Evolutionary conservation across 345 rosid species (phyloP), one percentile per base, ranked within the genome.

Genomic region (Linum tenue): DNA sequence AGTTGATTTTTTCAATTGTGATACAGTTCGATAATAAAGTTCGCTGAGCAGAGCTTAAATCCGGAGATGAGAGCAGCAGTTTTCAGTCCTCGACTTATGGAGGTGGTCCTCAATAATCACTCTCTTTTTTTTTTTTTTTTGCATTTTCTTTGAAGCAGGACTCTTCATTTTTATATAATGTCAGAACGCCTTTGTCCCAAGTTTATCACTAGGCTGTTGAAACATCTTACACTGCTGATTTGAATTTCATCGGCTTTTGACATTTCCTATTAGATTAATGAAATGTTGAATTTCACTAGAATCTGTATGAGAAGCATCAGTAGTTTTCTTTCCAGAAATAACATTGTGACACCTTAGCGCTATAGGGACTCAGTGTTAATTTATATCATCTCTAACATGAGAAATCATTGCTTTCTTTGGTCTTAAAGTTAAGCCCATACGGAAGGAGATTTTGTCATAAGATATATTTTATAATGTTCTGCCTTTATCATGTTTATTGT

Each of bases 1-100:
- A 56, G 50, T 35, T 70, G 16, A 16, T 60, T 37, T 42, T 73
- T 77, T 51, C 71, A 64, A 64, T 62, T 50, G 53, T 74, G 56
- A 60, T 73, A 82, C 84, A 94, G 99, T 77, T 76, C 92, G 62
- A 82, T 94, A 69, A 77, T 94, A 67, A 85, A 79, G 61, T 94
- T 94, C 73, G 84, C 96, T 31, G 95, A 84, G 72, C 94, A 84
- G 76, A 81, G 96, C 80, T 70, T 88, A 70, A 83, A 86, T 79
- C 89, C 89, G 56, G 82, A 83, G 76, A 72, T 70, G 75, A 83
- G 96, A 81, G 70, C 82, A 10, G 78, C 79, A 5, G 72, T 86
- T 79, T 94, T 94, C 78, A 94, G 99, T 79, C 97, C 99, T 77
- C 95, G 99, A 61, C 90, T 94, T 64, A 86, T 90, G 97, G 97